Evolutionary conservation across 1,139 yeast genomes (phyloP).

Genomic region (Debaryomycetaceae sp.): DNA sequence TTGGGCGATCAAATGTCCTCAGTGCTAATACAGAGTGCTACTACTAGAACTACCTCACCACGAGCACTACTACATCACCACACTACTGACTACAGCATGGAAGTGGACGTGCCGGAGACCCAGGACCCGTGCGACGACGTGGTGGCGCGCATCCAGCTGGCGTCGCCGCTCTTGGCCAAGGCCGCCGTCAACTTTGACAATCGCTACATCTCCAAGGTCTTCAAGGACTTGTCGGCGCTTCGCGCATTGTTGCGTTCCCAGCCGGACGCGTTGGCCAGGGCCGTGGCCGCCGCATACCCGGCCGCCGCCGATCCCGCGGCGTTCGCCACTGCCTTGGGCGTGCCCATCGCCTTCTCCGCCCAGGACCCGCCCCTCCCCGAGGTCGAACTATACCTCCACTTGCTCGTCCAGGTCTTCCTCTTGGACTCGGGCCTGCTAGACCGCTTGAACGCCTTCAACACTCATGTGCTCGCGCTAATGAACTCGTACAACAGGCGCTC

Average conservation of each 20-base stretch:
- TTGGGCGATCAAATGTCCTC: too few species aligned
- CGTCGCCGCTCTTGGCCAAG: slow-evolving; percentile 48
- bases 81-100: slow-evolving; percentile 7
- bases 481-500: slow-evolving; percentile 68
- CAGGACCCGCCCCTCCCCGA: slow-evolving; percentile 46
- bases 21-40: too few species aligned
- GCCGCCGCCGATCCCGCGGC: slow-evolving; percentile 13
- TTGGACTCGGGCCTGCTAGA: slow-evolving; percentile 49
- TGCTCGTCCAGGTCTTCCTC: slow-evolving; percentile 66
- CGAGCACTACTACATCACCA: too few species aligned
- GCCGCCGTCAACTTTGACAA: slow-evolving; percentile 77
- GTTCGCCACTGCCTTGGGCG: slow-evolving; percentile 3
- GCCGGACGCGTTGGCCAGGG: slow-evolving; percentile 37
- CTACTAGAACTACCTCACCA: too few species aligned
- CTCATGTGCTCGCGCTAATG: slow-evolving; percentile 43
- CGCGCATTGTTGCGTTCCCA: slow-evolving; percentile 50
- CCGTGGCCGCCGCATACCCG: slow-evolving; percentile 48
- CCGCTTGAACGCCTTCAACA: slow-evolving; percentile 42
- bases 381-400: slow-evolving; percentile 68
- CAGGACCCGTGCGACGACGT: slow-evolving; percentile 8
- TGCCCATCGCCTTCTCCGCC: slow-evolving; percentile 9
- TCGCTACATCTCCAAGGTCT: slow-evolving; percentile 73
- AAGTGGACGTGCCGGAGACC: slow-evolving; percentile 22
- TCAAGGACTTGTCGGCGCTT: slow-evolving; percentile 71
- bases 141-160: slow-evolving; percentile 37